phyloP scores from a whole-genome alignment of 2,329 filamentous ascomycete genomes.

The Epichloe sibirici region DNA sequence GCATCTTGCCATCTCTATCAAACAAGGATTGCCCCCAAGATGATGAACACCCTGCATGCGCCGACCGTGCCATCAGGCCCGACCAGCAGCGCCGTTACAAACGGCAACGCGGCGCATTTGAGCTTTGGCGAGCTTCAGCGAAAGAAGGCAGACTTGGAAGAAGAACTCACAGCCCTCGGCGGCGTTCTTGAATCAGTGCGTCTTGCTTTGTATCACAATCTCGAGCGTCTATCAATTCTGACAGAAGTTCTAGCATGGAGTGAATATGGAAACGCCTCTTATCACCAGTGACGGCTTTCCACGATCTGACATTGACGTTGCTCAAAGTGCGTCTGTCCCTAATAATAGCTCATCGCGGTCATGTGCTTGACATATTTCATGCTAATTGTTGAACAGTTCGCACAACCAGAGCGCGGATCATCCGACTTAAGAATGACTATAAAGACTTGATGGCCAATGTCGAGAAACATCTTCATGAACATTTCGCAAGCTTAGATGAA shows the following conservation, averaged over 20 bases:
- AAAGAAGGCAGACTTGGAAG: slow-evolving; percentile 76
- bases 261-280: slow-evolving; percentile 82
- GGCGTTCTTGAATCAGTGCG: slow-evolving; percentile 78
- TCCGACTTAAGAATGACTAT: slow-evolving; percentile 83
- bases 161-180: slow-evolving; percentile 73
- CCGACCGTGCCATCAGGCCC: slow-evolving; percentile 61
- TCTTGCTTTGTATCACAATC: slow-evolving; percentile 2
- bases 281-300: slow-evolving; percentile 87
- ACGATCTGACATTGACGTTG: slow-evolving; percentile 84
- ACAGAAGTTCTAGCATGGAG: slow-evolving; percentile 55
- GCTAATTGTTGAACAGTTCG: slow-evolving; percentile 49
- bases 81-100: slow-evolving; percentile 46
- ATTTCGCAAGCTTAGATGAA: slow-evolving; percentile 64
- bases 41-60: slow-evolving; percentile 47
- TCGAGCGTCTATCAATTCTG: slow-evolving; percentile 6
- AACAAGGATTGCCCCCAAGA: slow-evolving; percentile 15
- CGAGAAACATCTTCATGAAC: slow-evolving; percentile 76
- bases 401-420: slow-evolving; percentile 83
- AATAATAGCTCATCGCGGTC: neutral
- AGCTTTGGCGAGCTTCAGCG: slow-evolving; percentile 69
- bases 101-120: slow-evolving; percentile 50
- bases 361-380: neutral
- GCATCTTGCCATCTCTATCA: neutral
- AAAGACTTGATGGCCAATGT: slow-evolving; percentile 75
- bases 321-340: slow-evolving; percentile 66